Evolutionary conservation across 2,329 filamentous ascomycete genomes (phyloP).

Genomic region (Metarhizium anisopliae): DNA sequence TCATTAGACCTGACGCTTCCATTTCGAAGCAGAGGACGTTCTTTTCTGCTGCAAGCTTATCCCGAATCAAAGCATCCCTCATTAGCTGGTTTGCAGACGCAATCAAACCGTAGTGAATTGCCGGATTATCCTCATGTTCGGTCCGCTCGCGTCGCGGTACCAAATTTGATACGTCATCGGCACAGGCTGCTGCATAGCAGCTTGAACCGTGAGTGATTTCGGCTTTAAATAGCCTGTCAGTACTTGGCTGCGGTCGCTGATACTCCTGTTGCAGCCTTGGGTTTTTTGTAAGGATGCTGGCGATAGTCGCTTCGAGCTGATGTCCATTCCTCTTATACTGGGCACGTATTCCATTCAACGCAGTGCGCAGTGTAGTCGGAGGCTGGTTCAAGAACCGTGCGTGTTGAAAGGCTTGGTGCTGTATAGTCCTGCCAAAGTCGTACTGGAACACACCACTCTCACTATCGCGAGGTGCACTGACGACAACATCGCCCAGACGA

Average conservation of each 20-base stretch:
- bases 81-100: conserved; percentile 1
- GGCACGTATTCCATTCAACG: background rate
- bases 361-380: conserved; percentile 5
- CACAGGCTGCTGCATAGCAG: background rate
- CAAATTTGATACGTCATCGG: background rate
- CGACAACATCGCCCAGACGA: conserved; percentile 17
- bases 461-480: conserved; percentile 3
- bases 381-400: conserved; percentile 10
- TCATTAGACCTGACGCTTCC: conserved; percentile 21
- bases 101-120: conserved; percentile 13
- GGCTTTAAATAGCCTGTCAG: too few relatives aligned
- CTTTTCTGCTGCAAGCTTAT: conserved; percentile 14
- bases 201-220: background rate
- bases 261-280: background rate
- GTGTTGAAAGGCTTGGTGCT: conserved; percentile 6
- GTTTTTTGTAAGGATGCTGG: background rate
- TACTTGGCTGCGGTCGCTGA: too few relatives aligned
- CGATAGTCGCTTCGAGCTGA: conserved; percentile 1
- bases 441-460: conserved; percentile 14
- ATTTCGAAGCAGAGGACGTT: conserved; percentile 14
- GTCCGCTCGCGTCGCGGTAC: background rate
- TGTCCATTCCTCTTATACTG: conserved; percentile 6
- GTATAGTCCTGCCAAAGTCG: conserved; percentile 13
- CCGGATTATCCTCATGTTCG: conserved; percentile 4
- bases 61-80: conserved; percentile 2